phyloP scores from a whole-genome alignment of 2,329 filamentous ascomycete genomes.

The Orbilia brochopaga region DNA sequence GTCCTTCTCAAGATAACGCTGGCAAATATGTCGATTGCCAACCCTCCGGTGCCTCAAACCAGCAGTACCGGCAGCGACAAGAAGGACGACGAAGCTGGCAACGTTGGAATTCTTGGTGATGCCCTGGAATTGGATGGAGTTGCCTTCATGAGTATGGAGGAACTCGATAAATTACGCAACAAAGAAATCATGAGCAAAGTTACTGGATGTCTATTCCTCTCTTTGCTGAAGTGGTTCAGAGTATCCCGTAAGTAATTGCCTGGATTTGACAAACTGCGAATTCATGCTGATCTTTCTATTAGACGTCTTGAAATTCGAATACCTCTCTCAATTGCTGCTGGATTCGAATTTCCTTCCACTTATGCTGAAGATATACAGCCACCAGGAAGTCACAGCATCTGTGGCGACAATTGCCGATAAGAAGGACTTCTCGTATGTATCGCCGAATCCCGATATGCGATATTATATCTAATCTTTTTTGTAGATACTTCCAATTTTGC shows the following conservation, averaged over 20 bases:
- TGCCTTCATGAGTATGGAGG: conserved; percentile 64
- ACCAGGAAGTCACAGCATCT: conserved; percentile 79
- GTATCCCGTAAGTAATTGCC: conserved; percentile 74
- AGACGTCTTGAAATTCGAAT: conserved; percentile 96
- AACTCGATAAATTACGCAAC: conserved; percentile 78
- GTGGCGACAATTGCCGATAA: conserved; percentile 50
- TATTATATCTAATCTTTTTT: conserved; percentile 8
- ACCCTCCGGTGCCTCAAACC: conserved; percentile 57
- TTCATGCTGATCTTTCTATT: conserved; percentile 47
- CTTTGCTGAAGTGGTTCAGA: conserved; percentile 96
- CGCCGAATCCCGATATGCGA: neutral
- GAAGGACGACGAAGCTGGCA: conserved; percentile 47
- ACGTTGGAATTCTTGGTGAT: conserved; percentile 43
- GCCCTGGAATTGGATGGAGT: conserved; percentile 35
- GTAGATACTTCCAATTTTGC: conserved; percentile 89
- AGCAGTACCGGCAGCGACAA: conserved; percentile 22
- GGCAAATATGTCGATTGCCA: conserved; percentile 83
- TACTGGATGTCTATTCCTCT: conserved; percentile 82
- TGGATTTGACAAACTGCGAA: neutral
- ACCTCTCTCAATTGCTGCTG: conserved; percentile 86
- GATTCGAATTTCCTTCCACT: conserved; percentile 95
- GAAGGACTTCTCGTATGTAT: conserved; percentile 44
- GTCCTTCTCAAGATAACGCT: conserved; percentile 88
- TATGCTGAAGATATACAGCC: conserved; percentile 88
- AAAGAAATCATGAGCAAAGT: conserved; percentile 91